phyloP scores from a whole-genome alignment of 768 basidiomycete genomes.

The Lactarius deliciosus region DNA sequence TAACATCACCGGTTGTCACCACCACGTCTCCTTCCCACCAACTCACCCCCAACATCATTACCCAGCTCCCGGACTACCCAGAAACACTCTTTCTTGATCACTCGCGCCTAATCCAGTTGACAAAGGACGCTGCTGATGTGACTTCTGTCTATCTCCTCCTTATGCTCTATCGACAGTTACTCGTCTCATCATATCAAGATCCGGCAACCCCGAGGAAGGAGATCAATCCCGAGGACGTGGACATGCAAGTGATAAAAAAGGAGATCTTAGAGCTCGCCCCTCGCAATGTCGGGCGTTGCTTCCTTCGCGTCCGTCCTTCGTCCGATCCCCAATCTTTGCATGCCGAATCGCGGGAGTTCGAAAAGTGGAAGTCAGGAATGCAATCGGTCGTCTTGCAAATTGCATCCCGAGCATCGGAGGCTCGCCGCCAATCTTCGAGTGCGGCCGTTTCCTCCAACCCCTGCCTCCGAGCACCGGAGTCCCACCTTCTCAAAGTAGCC shows the following conservation, averaged over 20 bases:
- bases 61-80: slow-evolving; percentile 51
- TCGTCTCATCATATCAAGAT: slow-evolving; percentile 46
- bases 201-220: slow-evolving; percentile 34
- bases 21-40: slow-evolving; percentile 34
- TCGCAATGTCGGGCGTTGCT: slow-evolving; percentile 59
- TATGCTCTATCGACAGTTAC: slow-evolving; percentile 75
- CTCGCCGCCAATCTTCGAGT: slow-evolving; percentile 30
- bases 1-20: slow-evolving; percentile 37
- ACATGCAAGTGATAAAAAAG: slow-evolving; percentile 61
- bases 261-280: slow-evolving; percentile 74
- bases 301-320: slow-evolving; percentile 35
- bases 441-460: slow-evolving; percentile 3
- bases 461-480: slow-evolving; percentile 29
- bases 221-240: slow-evolving; percentile 49
- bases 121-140: slow-evolving; percentile 71
- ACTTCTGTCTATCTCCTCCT: slow-evolving; percentile 78
- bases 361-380: slow-evolving; percentile 45
- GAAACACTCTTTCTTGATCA: slow-evolving; percentile 84
- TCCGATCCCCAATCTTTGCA: slow-evolving; percentile 26
- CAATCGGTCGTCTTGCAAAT: slow-evolving; percentile 63
- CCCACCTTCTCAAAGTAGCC: slow-evolving; percentile 58
- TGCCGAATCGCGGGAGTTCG: slow-evolving; percentile 42
- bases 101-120: slow-evolving; percentile 61
- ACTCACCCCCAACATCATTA: slow-evolving; percentile 33
- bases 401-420: slow-evolving; percentile 62